Conservation (phyloP, 192 early-diverging fungal genomes). For the Podila epicladia region DNA sequence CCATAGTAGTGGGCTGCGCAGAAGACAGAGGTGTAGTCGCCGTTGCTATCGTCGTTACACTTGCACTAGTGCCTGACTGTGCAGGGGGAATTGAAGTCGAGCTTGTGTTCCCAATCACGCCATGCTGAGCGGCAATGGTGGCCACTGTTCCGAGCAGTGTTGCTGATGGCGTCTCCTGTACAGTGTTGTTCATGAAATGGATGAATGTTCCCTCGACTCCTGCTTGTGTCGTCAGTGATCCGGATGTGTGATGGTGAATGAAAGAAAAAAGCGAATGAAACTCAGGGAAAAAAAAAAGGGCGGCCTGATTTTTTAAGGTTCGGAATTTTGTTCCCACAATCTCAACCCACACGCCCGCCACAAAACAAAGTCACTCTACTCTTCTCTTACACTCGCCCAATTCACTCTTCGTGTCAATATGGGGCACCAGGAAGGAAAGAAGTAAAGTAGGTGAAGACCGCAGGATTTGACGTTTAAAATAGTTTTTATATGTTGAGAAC, state of each 20-base stretch:
- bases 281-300: slow-evolving; percentile 1
- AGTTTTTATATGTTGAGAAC: too few species aligned
- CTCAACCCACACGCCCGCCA: too few species aligned
- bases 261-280: not conserved
- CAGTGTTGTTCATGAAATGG: not conserved
- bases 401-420: too few species aligned
- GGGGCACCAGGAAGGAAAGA: too few species aligned
- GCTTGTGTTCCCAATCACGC: not conserved
- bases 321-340: not conserved
- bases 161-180: not conserved
- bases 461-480: too few species aligned
- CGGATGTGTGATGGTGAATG: not conserved
- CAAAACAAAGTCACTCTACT: too few species aligned
- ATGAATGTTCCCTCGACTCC: too few species aligned
- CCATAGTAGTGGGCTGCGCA: not conserved
- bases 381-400: too few species aligned
- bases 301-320: not conserved
- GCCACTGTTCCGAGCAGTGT: not conserved
- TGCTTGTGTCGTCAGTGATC: too few species aligned
- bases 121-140: not conserved
- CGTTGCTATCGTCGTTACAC: not conserved
- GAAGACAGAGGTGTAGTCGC: not conserved
- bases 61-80: not conserved
- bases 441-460: too few species aligned
- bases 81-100: not conserved